These are phyloP conservation scores for Candida pseudofarinosa DNA, from an alignment of 805 yeast genomes.

Conservation along the genomic window DNA sequence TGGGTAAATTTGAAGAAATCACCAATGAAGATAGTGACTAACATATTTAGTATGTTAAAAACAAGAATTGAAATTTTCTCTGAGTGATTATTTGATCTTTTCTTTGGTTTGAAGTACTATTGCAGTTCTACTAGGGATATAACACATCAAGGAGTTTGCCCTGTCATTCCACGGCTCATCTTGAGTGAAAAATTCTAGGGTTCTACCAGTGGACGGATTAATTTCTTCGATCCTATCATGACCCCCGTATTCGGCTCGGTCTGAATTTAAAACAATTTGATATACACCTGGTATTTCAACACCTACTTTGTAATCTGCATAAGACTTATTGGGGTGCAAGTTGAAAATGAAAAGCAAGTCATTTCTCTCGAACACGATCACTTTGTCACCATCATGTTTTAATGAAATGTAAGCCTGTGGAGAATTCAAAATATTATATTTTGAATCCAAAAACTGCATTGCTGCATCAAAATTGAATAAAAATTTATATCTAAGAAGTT, in stretches of 20 bases:
- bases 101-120: conserved; percentile 35
- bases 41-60: not conserved
- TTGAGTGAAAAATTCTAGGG: conserved; percentile 60
- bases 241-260: conserved; percentile 72
- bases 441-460: conserved; percentile 72
- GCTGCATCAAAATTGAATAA: conserved; percentile 80
- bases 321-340: conserved; percentile 83
- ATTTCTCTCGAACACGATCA: conserved; percentile 83
- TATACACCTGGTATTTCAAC: conserved; percentile 77
- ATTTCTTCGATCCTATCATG: conserved; percentile 55
- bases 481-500: conserved; percentile 71
- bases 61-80: not conserved
- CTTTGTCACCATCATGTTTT: conserved; percentile 86
- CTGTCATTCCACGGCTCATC: conserved; percentile 80
- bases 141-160: conserved; percentile 69
- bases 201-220: conserved; percentile 36
- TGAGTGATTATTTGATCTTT: conserved; percentile 9
- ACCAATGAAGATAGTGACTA: not conserved
- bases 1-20: conserved; percentile 24
- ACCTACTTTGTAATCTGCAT: conserved; percentile 86
- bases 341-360: conserved; percentile 84
- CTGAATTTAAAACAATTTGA: conserved; percentile 71
- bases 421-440: conserved; percentile 65
- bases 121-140: conserved; percentile 69
- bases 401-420: conserved; percentile 80